phyloP scores from a whole-genome alignment of 2,329 filamentous ascomycete genomes.

The Penicillium expansum region DNA sequence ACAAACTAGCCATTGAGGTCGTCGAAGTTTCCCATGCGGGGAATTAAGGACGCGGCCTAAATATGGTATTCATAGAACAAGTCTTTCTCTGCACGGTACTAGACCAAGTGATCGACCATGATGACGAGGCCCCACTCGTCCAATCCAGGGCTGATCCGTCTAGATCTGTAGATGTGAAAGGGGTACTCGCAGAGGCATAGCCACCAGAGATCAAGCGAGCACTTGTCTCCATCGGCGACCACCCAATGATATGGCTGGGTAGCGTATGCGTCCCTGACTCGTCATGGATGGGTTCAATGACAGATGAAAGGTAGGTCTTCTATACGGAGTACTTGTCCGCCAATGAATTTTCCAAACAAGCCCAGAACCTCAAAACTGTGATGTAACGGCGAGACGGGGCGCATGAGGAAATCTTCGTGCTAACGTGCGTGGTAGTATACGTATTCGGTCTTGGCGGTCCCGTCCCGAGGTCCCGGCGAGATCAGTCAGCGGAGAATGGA shows the following conservation, averaged over 20 bases:
- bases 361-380: background rate
- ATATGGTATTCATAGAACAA: background rate
- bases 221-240: background rate
- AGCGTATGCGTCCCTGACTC: background rate
- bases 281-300: background rate
- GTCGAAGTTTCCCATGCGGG: constrained; percentile 1
- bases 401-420: background rate
- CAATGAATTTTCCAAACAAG: background rate
- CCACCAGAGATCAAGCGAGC: no score
- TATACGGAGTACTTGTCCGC: background rate
- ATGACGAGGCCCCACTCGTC: constrained; percentile 9
- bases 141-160: background rate
- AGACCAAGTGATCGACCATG: constrained; percentile 7
- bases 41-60: constrained; percentile 1
- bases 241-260: background rate
- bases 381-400: background rate
- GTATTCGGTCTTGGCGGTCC: constrained; percentile 6
- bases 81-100: background rate
- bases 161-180: background rate
- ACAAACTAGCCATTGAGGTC: background rate
- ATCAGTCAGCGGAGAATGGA: constrained; percentile 5
- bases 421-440: background rate
- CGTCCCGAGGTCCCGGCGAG: no score
- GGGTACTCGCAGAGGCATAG: background rate
- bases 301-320: background rate